phyloP scores from a whole-genome alignment of 2,329 filamentous ascomycete species.

The Alternaria infectoria region DNA sequence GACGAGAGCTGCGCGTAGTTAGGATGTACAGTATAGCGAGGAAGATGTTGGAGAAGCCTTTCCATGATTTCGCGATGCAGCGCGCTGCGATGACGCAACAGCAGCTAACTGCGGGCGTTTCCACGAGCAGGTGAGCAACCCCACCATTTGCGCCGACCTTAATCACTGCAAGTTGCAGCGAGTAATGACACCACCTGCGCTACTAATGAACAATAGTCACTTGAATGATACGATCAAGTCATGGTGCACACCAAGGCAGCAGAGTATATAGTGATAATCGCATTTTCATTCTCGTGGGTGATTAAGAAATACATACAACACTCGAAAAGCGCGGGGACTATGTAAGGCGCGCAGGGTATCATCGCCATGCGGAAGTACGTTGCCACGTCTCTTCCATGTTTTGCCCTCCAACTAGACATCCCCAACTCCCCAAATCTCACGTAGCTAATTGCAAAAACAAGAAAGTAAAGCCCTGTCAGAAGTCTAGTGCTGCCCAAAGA shows the following conservation, averaged over 20 bases:
- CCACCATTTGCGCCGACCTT: not conserved
- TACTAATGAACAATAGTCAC: not conserved
- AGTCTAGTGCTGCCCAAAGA: not conserved
- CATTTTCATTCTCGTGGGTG: conserved; percentile 13
- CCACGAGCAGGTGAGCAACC: conserved; percentile 13
- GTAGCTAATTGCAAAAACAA: not conserved
- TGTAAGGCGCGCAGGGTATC: conserved; percentile 16
- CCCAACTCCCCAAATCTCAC: not conserved
- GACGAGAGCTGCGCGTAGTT: not conserved
- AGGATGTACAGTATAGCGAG: not conserved
- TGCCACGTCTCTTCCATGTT: conserved; percentile 6
- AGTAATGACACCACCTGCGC: not conserved
- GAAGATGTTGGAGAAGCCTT: conserved; percentile 12
- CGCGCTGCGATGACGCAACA: conserved; percentile 34
- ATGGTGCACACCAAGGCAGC: not conserved
- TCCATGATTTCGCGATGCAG: conserved; percentile 18
- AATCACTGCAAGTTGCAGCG: not conserved
- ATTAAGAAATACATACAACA: conserved; percentile 11
- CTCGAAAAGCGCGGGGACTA: conserved; percentile 2
- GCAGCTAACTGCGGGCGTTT: conserved; percentile 10
- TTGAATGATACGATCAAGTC: not conserved
- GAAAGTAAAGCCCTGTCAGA: not conserved
- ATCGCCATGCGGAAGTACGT: conserved; percentile 13
- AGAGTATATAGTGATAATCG: not conserved
- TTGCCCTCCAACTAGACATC: conserved; percentile 9